Evolutionary conservation across 768 basidiomycete species (phyloP), one percentile per base, ranked within the genome.

Genomic region (Hemileccinum impolitum): DNA sequence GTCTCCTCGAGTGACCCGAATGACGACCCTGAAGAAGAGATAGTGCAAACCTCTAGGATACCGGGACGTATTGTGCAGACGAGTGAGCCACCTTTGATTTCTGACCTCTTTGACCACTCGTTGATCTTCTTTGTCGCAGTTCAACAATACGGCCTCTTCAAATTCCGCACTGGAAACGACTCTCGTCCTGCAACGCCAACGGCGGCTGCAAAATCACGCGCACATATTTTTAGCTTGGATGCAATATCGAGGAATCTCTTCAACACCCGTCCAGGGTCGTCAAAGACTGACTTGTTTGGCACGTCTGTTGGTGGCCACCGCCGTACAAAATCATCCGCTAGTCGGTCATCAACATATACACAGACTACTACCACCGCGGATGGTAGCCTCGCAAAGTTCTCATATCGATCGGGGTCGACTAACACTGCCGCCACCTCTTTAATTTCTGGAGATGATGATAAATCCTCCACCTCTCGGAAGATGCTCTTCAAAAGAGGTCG

Each of bases 231-330:
- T 62, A 84, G 89, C 30, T 75, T 97, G 45, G 94, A 97, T 60
- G 87, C 82, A 17, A 86, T 97, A 57, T 93, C 91, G 17, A 81
- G 91, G 38, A 94, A 92, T 66, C 76, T 97, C 25, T 94, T 96
- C 70, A 82, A 78, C 58, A 64, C 80, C 6, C 79, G 82, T 3
- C 78, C 85, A 26, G 87, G 84, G 9, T 80, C 79, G 11, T 72
- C 81, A 9, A 82, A 84, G 70, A 79, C 79, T 28, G 90, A 94
- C 54, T 74, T 91, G 48, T 91, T 93, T 61, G 79, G 83, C 26
- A 82, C 81, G 5, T 84, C 85, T 0, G 80, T 87, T 31, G 85
- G 77, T 58, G 74, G 82, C 48, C 82, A 82, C 61, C 78, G 78
- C 51, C 82, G 64, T 13, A 58, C 64, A 48, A 85, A 87, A 60